Conservation (phyloP, 1,284 basidiomycete species). For the Phellopilus nigrolimitatus region DNA sequence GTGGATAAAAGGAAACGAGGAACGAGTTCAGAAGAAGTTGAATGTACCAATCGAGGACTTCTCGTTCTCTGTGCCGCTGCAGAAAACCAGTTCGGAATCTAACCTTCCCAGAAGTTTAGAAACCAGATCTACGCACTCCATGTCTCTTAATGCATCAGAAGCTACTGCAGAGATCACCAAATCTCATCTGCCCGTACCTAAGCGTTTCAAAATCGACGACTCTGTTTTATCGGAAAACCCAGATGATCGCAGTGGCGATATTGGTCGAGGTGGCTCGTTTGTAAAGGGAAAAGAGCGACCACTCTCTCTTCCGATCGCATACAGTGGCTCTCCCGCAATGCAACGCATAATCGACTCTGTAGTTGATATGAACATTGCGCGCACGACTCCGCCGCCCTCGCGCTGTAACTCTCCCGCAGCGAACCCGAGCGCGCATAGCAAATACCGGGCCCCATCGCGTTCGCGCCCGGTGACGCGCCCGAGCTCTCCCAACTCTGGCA, state of each 20-base stretch:
- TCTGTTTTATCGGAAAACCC: background rate
- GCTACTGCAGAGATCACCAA: background rate
- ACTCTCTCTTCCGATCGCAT: constrained; percentile 2
- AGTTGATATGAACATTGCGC: constrained; percentile 11
- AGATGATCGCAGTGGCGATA: constrained; percentile 1
- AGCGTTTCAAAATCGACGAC: background rate
- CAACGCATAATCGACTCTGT: constrained; percentile 14
- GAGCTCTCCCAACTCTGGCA: constrained; percentile 6
- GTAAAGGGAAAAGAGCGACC: background rate
- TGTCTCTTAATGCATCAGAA: background rate
- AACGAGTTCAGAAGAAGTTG: constrained; percentile 11
- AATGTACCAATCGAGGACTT: constrained; percentile 7
- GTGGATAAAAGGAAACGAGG: constrained; percentile 13
- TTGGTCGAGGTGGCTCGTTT: background rate
- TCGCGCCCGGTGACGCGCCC: constrained; percentile 7
- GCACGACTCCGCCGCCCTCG: constrained; percentile 12
- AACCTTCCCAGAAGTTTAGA: background rate
- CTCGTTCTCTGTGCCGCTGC: constrained; percentile 2
- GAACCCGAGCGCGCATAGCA: background rate
- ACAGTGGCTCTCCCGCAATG: constrained; percentile 10
- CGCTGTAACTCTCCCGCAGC: constrained; percentile 5
- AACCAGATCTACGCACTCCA: background rate
- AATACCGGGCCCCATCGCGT: constrained; percentile 4
- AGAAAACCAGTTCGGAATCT: constrained; percentile 2
- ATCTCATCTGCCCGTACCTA: background rate